Conservation (phyloP, 2,329 filamentous ascomycete species). For the Hypoxylon rubiginosum region DNA sequence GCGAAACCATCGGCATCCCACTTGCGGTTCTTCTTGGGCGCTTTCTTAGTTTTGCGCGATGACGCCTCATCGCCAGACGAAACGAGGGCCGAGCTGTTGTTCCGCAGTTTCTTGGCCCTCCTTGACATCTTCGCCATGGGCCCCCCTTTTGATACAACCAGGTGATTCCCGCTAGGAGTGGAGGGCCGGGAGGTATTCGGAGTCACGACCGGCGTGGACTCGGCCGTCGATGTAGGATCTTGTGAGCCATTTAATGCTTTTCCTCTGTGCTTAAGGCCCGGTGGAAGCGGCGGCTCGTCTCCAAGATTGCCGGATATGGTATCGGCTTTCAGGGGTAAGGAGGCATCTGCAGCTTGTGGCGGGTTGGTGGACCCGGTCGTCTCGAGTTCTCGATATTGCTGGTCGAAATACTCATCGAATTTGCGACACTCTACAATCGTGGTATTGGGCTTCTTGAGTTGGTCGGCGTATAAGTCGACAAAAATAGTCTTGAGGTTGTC, state of each 20-base stretch:
- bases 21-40: conserved; percentile 85
- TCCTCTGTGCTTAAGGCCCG: conserved; percentile 58
- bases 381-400: conserved; percentile 87
- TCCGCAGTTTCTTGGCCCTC: conserved; percentile 78
- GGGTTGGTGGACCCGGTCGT: conserved; percentile 58
- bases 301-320: conserved; percentile 53
- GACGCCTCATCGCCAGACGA: conserved; percentile 88
- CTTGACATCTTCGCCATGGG: conserved; percentile 84
- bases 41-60: conserved; percentile 71
- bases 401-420: conserved; percentile 95
- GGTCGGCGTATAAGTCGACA: conserved; percentile 87
- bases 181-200: conserved; percentile 83
- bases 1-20: conserved; percentile 93
- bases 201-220: conserved; percentile 77
- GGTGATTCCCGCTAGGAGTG: conserved; percentile 76
- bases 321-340: conserved; percentile 53
- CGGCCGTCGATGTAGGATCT: conserved; percentile 66
- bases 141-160: conserved; percentile 79
- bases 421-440: conserved; percentile 81
- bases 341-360: conserved; percentile 46
- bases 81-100: conserved; percentile 73
- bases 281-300: conserved; percentile 57
- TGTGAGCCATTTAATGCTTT: conserved; percentile 53
- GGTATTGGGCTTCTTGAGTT: conserved; percentile 84
- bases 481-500: conserved; percentile 96